Base-by-base conservation (phyloP, 2,329 filamentous ascomycete genomes). In the Endothia cerciana region DNA sequence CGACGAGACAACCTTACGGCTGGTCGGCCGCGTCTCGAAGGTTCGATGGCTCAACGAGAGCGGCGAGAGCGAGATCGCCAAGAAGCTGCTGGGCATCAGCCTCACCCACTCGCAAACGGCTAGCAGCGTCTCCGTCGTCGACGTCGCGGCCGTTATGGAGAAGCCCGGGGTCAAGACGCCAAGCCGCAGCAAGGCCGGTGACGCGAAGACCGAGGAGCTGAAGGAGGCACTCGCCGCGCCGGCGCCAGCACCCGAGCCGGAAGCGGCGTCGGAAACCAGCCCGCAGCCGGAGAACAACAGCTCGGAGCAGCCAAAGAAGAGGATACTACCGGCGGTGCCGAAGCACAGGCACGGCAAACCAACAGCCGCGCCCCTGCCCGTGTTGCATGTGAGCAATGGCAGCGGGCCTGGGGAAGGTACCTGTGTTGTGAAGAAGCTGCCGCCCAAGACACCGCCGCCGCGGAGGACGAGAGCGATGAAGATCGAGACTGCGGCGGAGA, bases 91-190 rank as follows among this genome's bases (percentile, higher is more conserved):
- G 3, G 91, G 91, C 11, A 93, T 94, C 77, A 91, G 88, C 67
- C 81, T 94, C 3, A 86, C 87, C 1, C 82, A 86, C 1, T 79
- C 80, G 2, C 87, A 91, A 61, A 85, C 85, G n/a, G 86, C 86
- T 58, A 96, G 92, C 74, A 88, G 84, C 72, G 81, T 92, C 70
- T 94, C 91, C 73, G 90, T 95, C 57, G 82, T 87, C 41, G 91
- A 95, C 71, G 87, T 97, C 51, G 92, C 93, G 7, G 87, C 87
- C 13, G 90, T 93, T 55, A 92, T 85, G 75, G 92, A 94, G 77
- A 93, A 91, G 75, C 92, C 92, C 0, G 92, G 91, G 0, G 87
- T 94, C 28, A 89, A 93, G 72, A 93, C 92, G 22, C 92, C 92
- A 6, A 93, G 91, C 74, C 84, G 89, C 57, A 87, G 80, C 68